Percentiles rank a stretch among this genome's conserved stretches.
These are phyloP conservation scores for Papilionanthe hybrid DNA, from an alignment of 116 monocot genomes.

Conservation along the genomic window DNA sequence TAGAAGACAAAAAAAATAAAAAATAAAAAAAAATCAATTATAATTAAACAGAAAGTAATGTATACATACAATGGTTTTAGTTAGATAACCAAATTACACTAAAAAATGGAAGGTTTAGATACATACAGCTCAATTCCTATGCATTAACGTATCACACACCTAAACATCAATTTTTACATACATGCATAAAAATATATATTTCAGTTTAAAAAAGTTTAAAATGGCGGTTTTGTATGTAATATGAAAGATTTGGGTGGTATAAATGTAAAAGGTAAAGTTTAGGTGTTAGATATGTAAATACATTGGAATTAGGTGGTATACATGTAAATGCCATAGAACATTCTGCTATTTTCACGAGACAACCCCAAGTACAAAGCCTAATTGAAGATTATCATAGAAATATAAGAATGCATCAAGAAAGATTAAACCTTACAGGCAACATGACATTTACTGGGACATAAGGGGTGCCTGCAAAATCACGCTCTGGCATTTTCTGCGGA, in stretches of 20 bases:
- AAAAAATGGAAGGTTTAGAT: not conserved
- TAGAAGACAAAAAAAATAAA: not conserved
- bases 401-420: not conserved
- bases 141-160: too few species aligned
- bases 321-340: not conserved
- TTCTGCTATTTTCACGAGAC: not conserved
- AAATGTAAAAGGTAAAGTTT: too few species aligned
- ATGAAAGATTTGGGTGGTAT: too few species aligned
- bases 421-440: slow-evolving; percentile 47
- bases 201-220: too few species aligned
- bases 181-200: too few species aligned
- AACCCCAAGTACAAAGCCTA: not conserved
- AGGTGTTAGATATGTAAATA: too few species aligned
- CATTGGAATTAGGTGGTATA: too few species aligned
- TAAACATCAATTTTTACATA: too few species aligned
- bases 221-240: too few species aligned
- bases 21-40: not conserved
- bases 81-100: not conserved
- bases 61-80: not conserved
- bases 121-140: too few species aligned
- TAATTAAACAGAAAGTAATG: not conserved
- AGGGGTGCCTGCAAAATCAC: slow-evolving; percentile 64
- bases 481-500: slow-evolving; percentile 34
- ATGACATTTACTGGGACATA: slow-evolving; percentile 68
- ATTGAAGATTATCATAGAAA: not conserved